A percentile compares a stretch with the other conserved stretches of the same genome.
phyloP scores from a whole-genome alignment of 208 protist species.

The Leishmania turanica region DNA sequence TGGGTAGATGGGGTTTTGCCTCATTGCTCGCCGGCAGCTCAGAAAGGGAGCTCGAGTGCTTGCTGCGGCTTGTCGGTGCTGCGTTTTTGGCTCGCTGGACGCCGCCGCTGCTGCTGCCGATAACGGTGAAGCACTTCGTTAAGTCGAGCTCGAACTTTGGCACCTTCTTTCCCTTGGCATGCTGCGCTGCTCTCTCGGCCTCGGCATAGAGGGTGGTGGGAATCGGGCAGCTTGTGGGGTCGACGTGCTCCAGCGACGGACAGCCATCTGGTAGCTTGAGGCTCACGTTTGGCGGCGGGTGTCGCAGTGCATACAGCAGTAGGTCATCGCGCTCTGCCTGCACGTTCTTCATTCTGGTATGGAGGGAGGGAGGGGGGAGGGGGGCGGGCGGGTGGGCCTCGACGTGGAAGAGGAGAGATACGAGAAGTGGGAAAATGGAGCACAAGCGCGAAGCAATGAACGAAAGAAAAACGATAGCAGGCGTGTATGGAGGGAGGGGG shows the following conservation, averaged over 20 bases:
- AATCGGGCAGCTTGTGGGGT: conserved; percentile 37
- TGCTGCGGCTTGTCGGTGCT: background rate
- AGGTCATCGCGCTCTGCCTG: conserved; percentile 51
- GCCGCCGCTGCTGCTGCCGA: conserved; percentile 29
- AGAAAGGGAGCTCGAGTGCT: background rate
- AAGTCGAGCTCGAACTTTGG: conserved; percentile 32
- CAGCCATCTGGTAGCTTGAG: conserved; percentile 38
- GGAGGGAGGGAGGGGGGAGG: too few relatives aligned
- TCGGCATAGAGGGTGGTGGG: conserved; percentile 43
- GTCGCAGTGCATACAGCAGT: conserved; percentile 55
- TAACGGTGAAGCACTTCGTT: conserved; percentile 13
- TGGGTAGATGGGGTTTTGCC: background rate
- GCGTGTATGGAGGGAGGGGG: background rate
- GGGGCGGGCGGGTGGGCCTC: too few relatives aligned
- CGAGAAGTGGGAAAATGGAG: background rate
- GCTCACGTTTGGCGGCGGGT: conserved; percentile 53
- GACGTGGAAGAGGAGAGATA: background rate
- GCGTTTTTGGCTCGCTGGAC: conserved; percentile 13
- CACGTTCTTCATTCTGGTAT: conserved; percentile 13
- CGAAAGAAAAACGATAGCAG: background rate
- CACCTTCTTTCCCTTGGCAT: conserved; percentile 10
- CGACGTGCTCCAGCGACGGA: conserved; percentile 30
- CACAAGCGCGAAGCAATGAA: background rate
- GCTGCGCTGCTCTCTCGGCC: conserved; percentile 23
- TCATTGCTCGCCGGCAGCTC: background rate